A percentile compares a stretch with the other conserved stretches of the same genome.
Evolutionary conservation across 2,329 filamentous ascomycete species (phyloP).

Genomic region (Emergomyces pasteurianus): DNA sequence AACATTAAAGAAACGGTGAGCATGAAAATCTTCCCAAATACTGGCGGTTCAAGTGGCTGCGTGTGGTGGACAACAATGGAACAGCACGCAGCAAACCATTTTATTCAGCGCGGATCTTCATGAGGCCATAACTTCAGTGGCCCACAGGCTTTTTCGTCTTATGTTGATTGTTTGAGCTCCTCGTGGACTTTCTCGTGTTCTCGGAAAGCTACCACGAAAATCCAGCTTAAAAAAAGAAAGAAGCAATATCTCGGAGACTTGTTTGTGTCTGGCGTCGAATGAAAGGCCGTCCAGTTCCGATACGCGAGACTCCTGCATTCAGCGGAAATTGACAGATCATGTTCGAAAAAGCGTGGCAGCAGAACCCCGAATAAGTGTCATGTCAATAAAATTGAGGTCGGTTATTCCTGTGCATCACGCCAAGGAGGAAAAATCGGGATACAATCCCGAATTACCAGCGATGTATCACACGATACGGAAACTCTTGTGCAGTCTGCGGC

Average conservation of each 20-base stretch:
- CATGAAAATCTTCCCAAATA: neutral
- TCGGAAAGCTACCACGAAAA: neutral
- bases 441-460: neutral
- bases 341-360: too few relatives aligned
- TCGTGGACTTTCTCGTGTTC: neutral
- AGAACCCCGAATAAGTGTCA: too few relatives aligned
- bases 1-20: neutral
- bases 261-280: neutral
- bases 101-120: neutral
- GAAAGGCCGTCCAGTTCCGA: neutral
- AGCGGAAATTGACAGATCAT: too few relatives aligned
- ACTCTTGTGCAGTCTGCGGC: neutral
- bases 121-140: neutral
- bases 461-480: neutral
- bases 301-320: too few relatives aligned
- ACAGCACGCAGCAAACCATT: neutral
- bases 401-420: too few relatives aligned
- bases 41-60: neutral
- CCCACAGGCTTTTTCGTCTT: neutral
- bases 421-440: neutral
- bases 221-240: neutral
- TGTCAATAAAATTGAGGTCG: too few relatives aligned
- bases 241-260: neutral
- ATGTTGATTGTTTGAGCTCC: neutral
- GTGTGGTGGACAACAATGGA: neutral